Conservation (phyloP, 768 basidiomycete species). For the Mycena sanguinolenta region DNA sequence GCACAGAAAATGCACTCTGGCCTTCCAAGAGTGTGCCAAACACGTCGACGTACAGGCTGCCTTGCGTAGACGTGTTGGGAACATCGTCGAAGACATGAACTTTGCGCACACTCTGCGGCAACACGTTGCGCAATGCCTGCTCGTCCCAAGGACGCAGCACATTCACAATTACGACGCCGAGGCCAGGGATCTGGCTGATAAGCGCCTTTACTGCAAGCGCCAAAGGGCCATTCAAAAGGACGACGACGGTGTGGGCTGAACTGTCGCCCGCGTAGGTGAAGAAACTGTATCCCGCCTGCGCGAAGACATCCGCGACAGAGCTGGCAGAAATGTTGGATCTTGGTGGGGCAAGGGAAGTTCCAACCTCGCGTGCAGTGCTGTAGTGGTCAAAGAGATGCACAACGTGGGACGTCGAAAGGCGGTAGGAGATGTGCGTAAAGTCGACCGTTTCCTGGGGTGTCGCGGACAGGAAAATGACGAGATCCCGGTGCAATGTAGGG, state of each 20-base stretch:
- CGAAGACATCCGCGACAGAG: conserved; percentile 63
- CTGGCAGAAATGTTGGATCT: conserved; percentile 45
- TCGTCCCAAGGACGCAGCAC: conserved; percentile 90
- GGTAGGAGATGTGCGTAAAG: conserved; percentile 83
- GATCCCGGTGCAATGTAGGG: conserved; percentile 71
- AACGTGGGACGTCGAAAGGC: conserved; percentile 73
- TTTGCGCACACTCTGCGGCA: conserved; percentile 71
- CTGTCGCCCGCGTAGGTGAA: conserved; percentile 83
- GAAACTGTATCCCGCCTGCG: conserved; percentile 72
- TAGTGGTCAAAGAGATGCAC: conserved; percentile 94
- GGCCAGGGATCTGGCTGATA: conserved; percentile 55
- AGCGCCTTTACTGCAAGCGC: conserved; percentile 74
- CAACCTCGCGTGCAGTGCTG: conserved; percentile 81
- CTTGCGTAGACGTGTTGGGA: conserved; percentile 69
- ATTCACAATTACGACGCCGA: conserved; percentile 80
- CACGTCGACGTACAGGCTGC: conserved; percentile 80
- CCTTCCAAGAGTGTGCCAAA: conserved; percentile 67
- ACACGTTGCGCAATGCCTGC: conserved; percentile 65
- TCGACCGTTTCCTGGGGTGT: conserved; percentile 87
- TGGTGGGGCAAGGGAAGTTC: conserved; percentile 62
- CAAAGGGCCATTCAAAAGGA: conserved; percentile 82
- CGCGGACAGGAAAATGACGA: conserved; percentile 85
- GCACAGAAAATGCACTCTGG: conserved; percentile 55
- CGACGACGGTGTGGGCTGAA: conserved; percentile 73
- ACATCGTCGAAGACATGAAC: conserved; percentile 88